A percentile compares a stretch with the other conserved stretches of the same genome.
These are phyloP conservation scores for Ligustrum vulgare DNA, from an alignment of 257 asterid species.

Conservation along the genomic window DNA sequence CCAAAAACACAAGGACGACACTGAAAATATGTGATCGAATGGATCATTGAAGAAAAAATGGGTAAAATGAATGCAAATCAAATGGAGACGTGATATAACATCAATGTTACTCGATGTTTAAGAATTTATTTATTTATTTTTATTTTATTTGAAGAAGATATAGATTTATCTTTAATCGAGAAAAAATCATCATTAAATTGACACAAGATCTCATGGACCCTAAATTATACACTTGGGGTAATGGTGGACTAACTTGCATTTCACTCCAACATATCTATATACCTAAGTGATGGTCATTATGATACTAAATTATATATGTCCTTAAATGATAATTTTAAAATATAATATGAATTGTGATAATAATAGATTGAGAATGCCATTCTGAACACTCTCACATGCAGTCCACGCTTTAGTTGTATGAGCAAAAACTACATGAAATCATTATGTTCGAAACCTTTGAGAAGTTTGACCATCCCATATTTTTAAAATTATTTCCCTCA, in stretches of 20 bases:
- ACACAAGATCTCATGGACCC: background rate
- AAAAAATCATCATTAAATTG: background rate
- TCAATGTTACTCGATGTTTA: too few relatives aligned
- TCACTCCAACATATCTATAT: slow-evolving; percentile 31
- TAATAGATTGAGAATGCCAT: slow-evolving; percentile 21
- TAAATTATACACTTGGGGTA: background rate
- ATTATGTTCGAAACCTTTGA: slow-evolving; percentile 29
- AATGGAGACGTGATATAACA: too few relatives aligned
- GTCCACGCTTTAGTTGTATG: slow-evolving; percentile 13
- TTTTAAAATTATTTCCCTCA: too few relatives aligned
- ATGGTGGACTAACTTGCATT: slow-evolving; percentile 32
- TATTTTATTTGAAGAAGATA: too few relatives aligned
- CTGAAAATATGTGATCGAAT: too few relatives aligned
- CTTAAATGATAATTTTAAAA: background rate
- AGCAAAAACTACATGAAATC: slow-evolving; percentile 19
- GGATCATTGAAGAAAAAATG: too few relatives aligned
- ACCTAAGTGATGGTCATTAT: slow-evolving; percentile 12
- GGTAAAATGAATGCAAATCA: too few relatives aligned
- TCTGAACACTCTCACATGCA: slow-evolving; percentile 27
- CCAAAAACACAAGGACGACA: too few relatives aligned
- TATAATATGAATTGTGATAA: slow-evolving; percentile 1
- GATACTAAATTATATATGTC: slow-evolving; percentile 26
- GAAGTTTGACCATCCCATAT: too few relatives aligned
- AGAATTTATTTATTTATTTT: too few relatives aligned
- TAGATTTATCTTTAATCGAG: too few relatives aligned